Base-by-base conservation (phyloP, 352 stramenopile species). In the Phytophthora agathidicida region DNA sequence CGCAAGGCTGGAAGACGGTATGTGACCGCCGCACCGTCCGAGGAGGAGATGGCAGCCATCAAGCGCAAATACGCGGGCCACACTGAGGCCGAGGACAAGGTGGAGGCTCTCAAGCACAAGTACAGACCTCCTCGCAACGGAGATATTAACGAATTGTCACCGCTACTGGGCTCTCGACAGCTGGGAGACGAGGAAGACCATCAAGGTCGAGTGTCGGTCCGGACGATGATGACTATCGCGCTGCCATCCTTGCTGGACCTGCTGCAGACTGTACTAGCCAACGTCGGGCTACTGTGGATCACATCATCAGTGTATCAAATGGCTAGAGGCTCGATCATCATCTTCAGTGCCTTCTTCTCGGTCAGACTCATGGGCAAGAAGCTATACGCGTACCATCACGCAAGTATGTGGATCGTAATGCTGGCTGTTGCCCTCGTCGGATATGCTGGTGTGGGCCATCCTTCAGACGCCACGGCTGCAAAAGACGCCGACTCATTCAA, bases 221-320 rank as follows among this genome's bases (percentile, higher is more conserved):
- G 77, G 55, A 88, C 83, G 16, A 75, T 89, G 65, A 53, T 59
- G 13, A 61, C 75, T 4, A 79, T 96, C 31, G 70, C 85, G 9
- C 43, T 94, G 17, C 88, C 87, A 39, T 79, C 87, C 9, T 41
- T 94, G 60, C 68, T 94, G 33, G 87, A 97, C 58, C 61, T 96
- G 57, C 71, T 91, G 54, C 84, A 92, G 72, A 97, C 89, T 16
- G 84, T 93, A 45, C 56, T 94, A 28, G 88, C 88, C 39, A 96
- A 97, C 55, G 80, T 96, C 51, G 89, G 87, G 2, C 51, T 97
- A 46, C 68, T 94, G 27, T 95, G 87, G 77, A 93, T 94, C 57
- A 93, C 86, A 53, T 93, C 89, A 38, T 96, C 86, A 0, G 83
- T 96, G 47, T 96, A 90, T 71, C 87, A 97, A 65, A 97, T 97